These are phyloP conservation scores for Ogataea pini DNA, from an alignment of 805 yeast genomes.

Conservation along the genomic window DNA sequence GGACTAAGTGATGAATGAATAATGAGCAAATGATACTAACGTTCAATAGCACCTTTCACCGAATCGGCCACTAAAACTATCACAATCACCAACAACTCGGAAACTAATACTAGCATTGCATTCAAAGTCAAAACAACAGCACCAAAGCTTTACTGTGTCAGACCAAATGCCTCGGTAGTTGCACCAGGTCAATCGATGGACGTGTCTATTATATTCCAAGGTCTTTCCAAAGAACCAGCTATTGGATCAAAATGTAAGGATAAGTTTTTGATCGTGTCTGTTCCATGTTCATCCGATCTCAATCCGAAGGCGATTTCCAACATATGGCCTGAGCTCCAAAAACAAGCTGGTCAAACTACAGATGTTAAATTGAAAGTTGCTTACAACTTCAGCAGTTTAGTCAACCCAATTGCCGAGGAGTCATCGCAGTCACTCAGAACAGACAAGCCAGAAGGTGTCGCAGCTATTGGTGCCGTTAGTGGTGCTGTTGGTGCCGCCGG, in stretches of 20 bases:
- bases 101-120: constrained; percentile 53
- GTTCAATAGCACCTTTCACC: constrained; percentile 67
- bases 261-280: constrained; percentile 85
- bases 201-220: constrained; percentile 84
- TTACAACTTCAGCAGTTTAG: constrained; percentile 31
- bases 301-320: constrained; percentile 61
- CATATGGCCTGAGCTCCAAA: constrained; percentile 71
- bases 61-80: constrained; percentile 66
- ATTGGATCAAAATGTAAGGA: constrained; percentile 81
- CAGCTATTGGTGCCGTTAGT: constrained; percentile 17
- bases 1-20: background rate
- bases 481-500: constrained; percentile 20
- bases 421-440: constrained; percentile 23
- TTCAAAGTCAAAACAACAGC: constrained; percentile 98
- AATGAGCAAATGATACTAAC: background rate
- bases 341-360: constrained; percentile 43
- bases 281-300: constrained; percentile 67
- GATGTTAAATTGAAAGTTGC: constrained; percentile 36
- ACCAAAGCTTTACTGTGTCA: constrained; percentile 90
- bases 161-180: constrained; percentile 88
- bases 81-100: constrained; percentile 53
- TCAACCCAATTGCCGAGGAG: constrained; percentile 36
- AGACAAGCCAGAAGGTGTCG: constrained; percentile 16
- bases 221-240: constrained; percentile 72
- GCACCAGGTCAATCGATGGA: constrained; percentile 71